These are phyloP conservation scores for Rubia yunnanensis DNA, from an alignment of 257 asterid species.

Conservation along the genomic window DNA sequence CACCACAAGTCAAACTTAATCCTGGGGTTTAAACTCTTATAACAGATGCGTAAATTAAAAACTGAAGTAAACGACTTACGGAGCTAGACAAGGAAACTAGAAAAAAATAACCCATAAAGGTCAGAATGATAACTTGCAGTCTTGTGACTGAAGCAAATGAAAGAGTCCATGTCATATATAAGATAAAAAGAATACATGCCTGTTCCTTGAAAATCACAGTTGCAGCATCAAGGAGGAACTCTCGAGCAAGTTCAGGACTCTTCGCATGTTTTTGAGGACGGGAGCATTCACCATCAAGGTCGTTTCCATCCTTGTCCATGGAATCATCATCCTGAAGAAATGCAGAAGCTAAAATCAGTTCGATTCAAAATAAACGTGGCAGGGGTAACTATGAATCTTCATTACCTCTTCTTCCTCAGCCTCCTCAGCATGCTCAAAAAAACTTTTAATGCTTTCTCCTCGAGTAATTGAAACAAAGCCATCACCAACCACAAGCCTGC, in stretches of 20 bases:
- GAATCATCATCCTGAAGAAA: conserved; percentile 84
- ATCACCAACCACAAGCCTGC: conserved; percentile 93
- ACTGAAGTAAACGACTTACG: background rate
- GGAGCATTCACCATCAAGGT: conserved; percentile 86
- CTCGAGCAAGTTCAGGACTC: conserved; percentile 99
- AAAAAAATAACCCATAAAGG: background rate
- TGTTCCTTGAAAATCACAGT: conserved; percentile 95
- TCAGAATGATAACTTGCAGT: background rate
- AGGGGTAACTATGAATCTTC: conserved; percentile 15
- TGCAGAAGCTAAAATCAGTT: conserved; percentile 9
- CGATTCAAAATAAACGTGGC: background rate
- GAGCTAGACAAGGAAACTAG: background rate
- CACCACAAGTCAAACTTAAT: background rate
- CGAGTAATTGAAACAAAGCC: conserved; percentile 71
- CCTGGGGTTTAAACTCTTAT: background rate
- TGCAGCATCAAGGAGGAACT: conserved; percentile 98
- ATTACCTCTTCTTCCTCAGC: conserved; percentile 99
- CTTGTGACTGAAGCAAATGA: background rate
- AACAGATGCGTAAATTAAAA: background rate
- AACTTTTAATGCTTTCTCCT: conserved; percentile 73
- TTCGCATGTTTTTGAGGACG: conserved; percentile 99
- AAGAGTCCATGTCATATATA: background rate
- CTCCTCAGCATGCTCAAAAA: conserved; percentile 99
- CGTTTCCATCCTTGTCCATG: conserved; percentile 94
- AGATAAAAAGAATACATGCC: conserved; percentile 39